phyloP scores from a whole-genome alignment of 345 rosid species.

The Aquilaria malaccensis region DNA sequence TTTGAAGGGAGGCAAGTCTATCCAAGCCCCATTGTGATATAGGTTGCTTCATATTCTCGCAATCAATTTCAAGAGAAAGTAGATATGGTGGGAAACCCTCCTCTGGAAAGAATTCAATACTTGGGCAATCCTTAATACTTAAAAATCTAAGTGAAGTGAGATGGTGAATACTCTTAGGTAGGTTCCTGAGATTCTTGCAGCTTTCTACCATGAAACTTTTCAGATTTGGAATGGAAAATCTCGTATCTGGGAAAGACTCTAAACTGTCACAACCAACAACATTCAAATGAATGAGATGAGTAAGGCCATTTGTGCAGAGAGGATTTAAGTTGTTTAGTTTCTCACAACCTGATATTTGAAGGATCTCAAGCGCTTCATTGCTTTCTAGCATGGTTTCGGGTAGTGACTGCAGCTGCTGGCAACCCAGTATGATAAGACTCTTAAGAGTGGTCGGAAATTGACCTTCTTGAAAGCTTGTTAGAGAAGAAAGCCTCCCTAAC shows the following conservation, averaged over 20 bases:
- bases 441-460: conserved; percentile 10
- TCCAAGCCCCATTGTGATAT: conserved; percentile 10
- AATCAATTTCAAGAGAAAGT: conserved; percentile 10
- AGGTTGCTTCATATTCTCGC: conserved; percentile 12
- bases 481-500: too few species aligned
- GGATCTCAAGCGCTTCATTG: conserved; percentile 10
- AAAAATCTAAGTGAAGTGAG: conserved; percentile 17
- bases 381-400: conserved; percentile 8
- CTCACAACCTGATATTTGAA: conserved; percentile 1
- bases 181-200: conserved; percentile 16
- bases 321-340: background rate
- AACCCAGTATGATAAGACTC: conserved; percentile 6
- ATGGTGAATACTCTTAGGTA: conserved; percentile 16
- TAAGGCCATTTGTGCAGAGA: conserved; percentile 2
- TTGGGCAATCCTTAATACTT: conserved; percentile 4
- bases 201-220: conserved; percentile 2
- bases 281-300: conserved; percentile 11
- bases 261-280: conserved; percentile 12
- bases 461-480: background rate
- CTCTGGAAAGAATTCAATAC: conserved; percentile 15
- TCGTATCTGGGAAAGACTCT: conserved; percentile 14
- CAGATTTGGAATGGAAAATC: conserved; percentile 12
- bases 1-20: background rate
- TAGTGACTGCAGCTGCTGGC: conserved; percentile 4
- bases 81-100: conserved; percentile 25